Base-by-base conservation (phyloP, 768 basidiomycete species). In the Boletus reticuloceps region DNA sequence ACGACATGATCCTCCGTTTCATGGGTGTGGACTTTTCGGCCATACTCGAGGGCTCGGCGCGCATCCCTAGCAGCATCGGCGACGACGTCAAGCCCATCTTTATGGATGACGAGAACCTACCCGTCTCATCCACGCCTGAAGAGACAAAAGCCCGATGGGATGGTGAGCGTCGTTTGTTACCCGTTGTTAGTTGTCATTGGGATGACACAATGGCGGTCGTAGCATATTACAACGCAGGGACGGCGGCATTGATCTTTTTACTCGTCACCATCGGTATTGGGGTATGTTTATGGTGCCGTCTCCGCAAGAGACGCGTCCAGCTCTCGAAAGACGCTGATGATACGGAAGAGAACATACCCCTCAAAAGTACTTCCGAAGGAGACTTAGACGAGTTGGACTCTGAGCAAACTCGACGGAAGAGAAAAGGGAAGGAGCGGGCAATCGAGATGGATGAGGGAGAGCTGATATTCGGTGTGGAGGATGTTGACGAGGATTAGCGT, bases 1-100 rank as follows among this genome's bases (percentile, higher is more conserved):
- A 98, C 69, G 97, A 99, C 71, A 98, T 98, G 97, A 96, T 99
- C 62, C 83, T 97, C 39, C 91, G 97, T 14, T 99, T 99, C 77
- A 92, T 98, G 87, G 88, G 84, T 48, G 84, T 94, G 56, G 88
- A 98, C 75, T 91, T 96, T 63, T 81, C 87, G 25, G 79, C 84
- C 3, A 80, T 98, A 54, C 76, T 86, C 3, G 93, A 89, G 22
- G 86, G 89, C 32, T 86, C 91, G 0, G 93, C 92, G 3, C 78
- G 74, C 49, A 88, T 95, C 53, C 87, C 92, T 14, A 92, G 89
- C 56, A 83, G 82, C 38, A 78, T 99, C 27, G 97, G 95, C 13
- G 77, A 78, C 40, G 75, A 82, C 34, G 73, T 73, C n/a, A 90
- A 94, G 64, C 86, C 90, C 4, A 62, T 81, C 17, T 82, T 87